Evolutionary conservation across 2,329 filamentous ascomycete species (phyloP), one percentile per base, ranked within the genome.

Genomic region (Aspergillus ibericus): DNA sequence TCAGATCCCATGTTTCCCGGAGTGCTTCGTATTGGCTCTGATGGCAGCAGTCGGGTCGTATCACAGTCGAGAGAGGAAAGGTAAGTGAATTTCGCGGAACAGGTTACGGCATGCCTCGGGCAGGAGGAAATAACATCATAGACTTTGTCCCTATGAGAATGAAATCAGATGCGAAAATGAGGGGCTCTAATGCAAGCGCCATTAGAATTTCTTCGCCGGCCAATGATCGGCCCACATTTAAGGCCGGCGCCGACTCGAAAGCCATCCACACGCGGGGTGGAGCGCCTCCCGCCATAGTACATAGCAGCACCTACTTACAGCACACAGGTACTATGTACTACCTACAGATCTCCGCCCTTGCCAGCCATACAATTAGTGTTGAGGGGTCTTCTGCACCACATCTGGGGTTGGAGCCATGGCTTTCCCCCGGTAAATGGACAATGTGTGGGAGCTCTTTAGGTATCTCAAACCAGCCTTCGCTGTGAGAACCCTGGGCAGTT

Each of bases 1-100:
- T 53, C 64, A 32, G 55, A 65, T n/a, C 56, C 66, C 70, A 72
- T 74, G 59, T 61, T 66, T 44, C 47, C 48, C 44, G 32, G 49
- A 13, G 29, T 55, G 50, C 25, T 25, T 54, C 18, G 35, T 20
- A 40, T 55, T 55, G 35, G 32, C 20, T n/a, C 44, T 32, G 35
- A 32, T 12, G 40, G 16, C 29, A 34, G 49, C 50, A 18, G 50
- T 46, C 29, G 13, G 38, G 34, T 40, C 7, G 9, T 22, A 38
- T 42, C 35, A 36, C 34, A 22, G 38, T 47, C 8, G 40, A 25
- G 15, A n/a, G 6, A 52, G 34, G 25, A 32, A 15, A 10, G 25
- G 44, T 32, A n/a, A 2, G 25, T 27, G 15, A 27, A 27, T 15
- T 46, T 15, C 22, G 15, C 44, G 13, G 29, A 40, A 34, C 36